phyloP scores from a whole-genome alignment of 371 early-diverging fungal genomes.

The Mucor velutinosus region DNA sequence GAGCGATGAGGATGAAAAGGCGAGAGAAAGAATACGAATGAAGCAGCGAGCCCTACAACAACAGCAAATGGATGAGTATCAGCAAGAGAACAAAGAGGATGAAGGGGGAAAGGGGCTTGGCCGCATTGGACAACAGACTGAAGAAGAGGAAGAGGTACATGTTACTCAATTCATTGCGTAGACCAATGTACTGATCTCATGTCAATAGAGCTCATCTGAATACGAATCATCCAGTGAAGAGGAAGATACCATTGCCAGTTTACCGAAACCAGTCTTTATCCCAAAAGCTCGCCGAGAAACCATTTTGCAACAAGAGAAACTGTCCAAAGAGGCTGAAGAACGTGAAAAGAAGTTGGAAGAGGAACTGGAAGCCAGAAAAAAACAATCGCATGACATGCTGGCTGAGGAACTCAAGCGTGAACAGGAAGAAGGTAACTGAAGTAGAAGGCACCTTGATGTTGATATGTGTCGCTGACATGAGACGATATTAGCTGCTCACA shows the following conservation, averaged over 20 bases:
- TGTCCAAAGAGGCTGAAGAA: constrained; percentile 66
- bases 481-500: constrained; percentile 21
- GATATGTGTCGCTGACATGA: background rate
- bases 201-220: constrained; percentile 56
- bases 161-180: background rate
- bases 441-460: background rate
- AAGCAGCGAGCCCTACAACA: constrained; percentile 44
- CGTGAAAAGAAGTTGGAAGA: constrained; percentile 47
- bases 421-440: constrained; percentile 27
- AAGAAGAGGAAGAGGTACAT: background rate
- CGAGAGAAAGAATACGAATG: constrained; percentile 44
- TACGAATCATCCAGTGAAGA: constrained; percentile 67
- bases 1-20: constrained; percentile 43
- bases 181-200: background rate
- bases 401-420: constrained; percentile 69
- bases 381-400: constrained; percentile 76
- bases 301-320: constrained; percentile 63
- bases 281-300: constrained; percentile 77
- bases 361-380: constrained; percentile 66
- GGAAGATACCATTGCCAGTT: constrained; percentile 42
- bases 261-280: constrained; percentile 84
- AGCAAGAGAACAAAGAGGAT: constrained; percentile 30
- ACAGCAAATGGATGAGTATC: constrained; percentile 22
- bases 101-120: no score
- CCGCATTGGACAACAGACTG: constrained; percentile 39